These are phyloP conservation scores for Xerocomellus intermedius DNA, from an alignment of 768 basidiomycete genomes.

Conservation along the genomic window DNA sequence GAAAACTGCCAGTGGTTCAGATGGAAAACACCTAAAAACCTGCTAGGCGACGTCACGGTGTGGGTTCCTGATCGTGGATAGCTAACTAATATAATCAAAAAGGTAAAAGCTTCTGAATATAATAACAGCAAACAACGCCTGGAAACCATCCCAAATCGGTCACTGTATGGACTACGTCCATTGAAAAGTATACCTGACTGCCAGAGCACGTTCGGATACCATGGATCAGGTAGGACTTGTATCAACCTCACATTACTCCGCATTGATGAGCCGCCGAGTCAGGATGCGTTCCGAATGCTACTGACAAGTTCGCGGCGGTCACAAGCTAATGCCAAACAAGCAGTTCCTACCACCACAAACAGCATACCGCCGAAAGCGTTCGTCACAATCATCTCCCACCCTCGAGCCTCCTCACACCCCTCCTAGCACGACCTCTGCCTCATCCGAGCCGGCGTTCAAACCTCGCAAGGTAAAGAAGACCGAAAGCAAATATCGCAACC, in stretches of 20 bases:
- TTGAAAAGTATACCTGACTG: neutral
- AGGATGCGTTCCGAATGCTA: slow-evolving; percentile 63
- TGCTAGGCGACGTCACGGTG: neutral
- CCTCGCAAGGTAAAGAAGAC: slow-evolving; percentile 75
- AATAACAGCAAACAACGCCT: slow-evolving; percentile 30
- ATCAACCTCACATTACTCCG: neutral
- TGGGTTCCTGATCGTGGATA: neutral
- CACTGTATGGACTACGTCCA: neutral
- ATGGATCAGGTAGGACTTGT: slow-evolving; percentile 30
- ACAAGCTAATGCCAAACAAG: slow-evolving; percentile 12
- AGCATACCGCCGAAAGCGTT: slow-evolving; percentile 14
- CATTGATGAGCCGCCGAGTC: neutral
- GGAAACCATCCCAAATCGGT: neutral
- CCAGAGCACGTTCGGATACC: neutral
- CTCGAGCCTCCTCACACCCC: neutral
- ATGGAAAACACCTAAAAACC: neutral
- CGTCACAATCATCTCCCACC: neutral
- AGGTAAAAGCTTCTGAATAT: slow-evolving; percentile 25
- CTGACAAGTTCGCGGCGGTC: slow-evolving; percentile 36
- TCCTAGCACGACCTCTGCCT: slow-evolving; percentile 46
- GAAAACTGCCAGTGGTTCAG: neutral
- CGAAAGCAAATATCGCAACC: slow-evolving; percentile 63
- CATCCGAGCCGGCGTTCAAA: slow-evolving; percentile 69
- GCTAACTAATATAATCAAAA: slow-evolving; percentile 8
- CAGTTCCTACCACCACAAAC: neutral